These are phyloP conservation scores for Chalciporus sphaerocephalus DNA, from an alignment of 768 basidiomycete genomes.

Conservation along the genomic window DNA sequence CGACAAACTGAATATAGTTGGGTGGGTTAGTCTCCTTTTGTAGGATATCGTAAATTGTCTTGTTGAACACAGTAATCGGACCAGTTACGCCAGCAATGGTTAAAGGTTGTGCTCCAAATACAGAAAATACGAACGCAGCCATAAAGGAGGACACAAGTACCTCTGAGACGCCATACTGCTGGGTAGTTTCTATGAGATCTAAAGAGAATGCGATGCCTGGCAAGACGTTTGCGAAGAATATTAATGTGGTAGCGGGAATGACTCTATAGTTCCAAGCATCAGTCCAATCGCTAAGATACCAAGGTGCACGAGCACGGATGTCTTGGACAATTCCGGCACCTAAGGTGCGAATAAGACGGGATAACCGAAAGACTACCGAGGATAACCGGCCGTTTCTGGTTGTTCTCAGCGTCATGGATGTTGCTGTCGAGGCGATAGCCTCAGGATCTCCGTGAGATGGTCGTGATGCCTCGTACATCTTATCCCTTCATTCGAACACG, in stretches of 20 bases:
- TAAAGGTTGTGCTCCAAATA: conserved; percentile 86
- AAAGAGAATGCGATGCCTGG: conserved; percentile 91
- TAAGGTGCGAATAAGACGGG: conserved; percentile 27
- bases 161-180: conserved; percentile 81
- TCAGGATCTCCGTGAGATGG: not conserved
- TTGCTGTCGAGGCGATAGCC: not conserved
- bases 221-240: conserved; percentile 84
- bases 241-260: conserved; percentile 77
- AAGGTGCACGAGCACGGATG: conserved; percentile 66
- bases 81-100: conserved; percentile 91
- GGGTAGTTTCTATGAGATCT: conserved; percentile 87
- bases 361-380: too few relatives aligned
- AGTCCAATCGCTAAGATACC: conserved; percentile 83
- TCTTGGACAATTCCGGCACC: conserved; percentile 68
- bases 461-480: too few relatives aligned
- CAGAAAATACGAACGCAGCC: conserved; percentile 82
- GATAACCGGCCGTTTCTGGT: not conserved
- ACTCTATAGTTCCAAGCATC: conserved; percentile 93
- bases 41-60: conserved; percentile 80
- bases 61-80: conserved; percentile 91
- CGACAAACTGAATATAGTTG: conserved; percentile 78
- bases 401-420: conserved; percentile 3
- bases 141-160: conserved; percentile 81
- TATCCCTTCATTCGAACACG: too few relatives aligned
- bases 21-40: conserved; percentile 54